A percentile compares a stretch with the other conserved stretches of the same genome.
phyloP scores from a whole-genome alignment of 2,329 filamentous ascomycete species.

The Aspergillus brasiliensis region DNA sequence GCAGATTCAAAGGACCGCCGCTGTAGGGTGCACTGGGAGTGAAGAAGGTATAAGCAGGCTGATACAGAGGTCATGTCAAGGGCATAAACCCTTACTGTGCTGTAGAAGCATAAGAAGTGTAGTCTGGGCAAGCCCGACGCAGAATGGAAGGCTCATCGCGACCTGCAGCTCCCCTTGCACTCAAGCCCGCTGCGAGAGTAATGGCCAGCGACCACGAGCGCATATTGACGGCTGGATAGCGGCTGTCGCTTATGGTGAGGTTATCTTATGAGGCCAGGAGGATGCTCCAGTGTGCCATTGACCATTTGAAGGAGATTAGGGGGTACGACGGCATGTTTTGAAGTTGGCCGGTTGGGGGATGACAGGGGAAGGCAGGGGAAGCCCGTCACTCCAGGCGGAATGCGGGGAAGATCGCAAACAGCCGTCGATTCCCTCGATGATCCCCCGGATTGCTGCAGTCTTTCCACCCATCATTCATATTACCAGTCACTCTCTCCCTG shows the following conservation, averaged over 20 bases:
- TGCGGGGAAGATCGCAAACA: slow-evolving; percentile 17
- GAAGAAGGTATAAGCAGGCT: not conserved
- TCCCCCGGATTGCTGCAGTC: not conserved
- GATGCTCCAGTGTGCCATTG: not conserved
- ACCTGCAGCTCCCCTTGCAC: slow-evolving; percentile 15
- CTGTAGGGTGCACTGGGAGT: slow-evolving; percentile 72
- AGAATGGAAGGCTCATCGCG: slow-evolving; percentile 32
- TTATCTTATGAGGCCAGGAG: not conserved
- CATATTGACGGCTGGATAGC: slow-evolving; percentile 7
- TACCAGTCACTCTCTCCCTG: not conserved
- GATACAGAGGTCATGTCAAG: not conserved
- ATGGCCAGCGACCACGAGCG: slow-evolving; percentile 16
- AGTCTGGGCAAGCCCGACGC: slow-evolving; percentile 64
- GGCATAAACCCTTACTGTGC: slow-evolving; percentile 56
- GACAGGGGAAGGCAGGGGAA: not conserved
- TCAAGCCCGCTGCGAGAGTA: slow-evolving; percentile 15
- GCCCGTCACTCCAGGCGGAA: slow-evolving; percentile 1
- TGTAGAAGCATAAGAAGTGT: slow-evolving; percentile 60
- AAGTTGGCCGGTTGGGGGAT: not conserved
- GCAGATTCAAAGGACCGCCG: slow-evolving; percentile 74
- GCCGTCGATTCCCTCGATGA: not conserved
- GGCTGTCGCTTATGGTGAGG: not conserved
- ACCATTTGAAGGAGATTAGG: not conserved
- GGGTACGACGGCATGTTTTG: not conserved
- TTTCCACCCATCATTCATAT: not conserved